phyloP scores from a whole-genome alignment of 768 basidiomycete species.

The Pleurotus tuber-regium region DNA sequence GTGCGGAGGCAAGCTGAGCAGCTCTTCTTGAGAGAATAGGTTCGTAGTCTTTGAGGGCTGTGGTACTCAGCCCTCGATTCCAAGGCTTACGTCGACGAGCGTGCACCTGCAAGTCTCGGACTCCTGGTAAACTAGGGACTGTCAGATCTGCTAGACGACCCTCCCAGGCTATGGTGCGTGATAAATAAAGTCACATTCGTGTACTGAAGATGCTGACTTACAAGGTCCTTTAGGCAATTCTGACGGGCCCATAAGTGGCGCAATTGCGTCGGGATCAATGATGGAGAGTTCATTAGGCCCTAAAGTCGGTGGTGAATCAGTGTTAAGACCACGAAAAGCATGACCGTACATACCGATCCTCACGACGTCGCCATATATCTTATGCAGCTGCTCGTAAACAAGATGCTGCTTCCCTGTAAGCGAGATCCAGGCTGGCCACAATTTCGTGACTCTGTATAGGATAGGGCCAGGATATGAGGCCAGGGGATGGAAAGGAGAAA shows the following conservation, averaged over 20 bases:
- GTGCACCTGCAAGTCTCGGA: slow-evolving; percentile 39
- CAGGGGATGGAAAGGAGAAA: slow-evolving; percentile 48
- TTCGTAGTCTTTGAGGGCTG: slow-evolving; percentile 47
- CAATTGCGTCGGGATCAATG: slow-evolving; percentile 39
- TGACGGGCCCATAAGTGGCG: slow-evolving; percentile 43
- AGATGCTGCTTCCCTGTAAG: slow-evolving; percentile 40
- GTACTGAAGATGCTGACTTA: too few species aligned
- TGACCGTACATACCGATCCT: slow-evolving; percentile 47
- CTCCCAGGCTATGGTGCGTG: slow-evolving; percentile 43
- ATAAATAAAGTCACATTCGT: not conserved
- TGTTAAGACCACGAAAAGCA: not conserved
- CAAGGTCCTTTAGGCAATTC: slow-evolving; percentile 60
- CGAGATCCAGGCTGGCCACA: slow-evolving; percentile 31
- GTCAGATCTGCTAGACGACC: slow-evolving; percentile 42
- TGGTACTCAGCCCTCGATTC: slow-evolving; percentile 46
- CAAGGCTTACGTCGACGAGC: slow-evolving; percentile 42
- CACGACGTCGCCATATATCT: slow-evolving; percentile 50
- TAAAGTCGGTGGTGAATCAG: slow-evolving; percentile 22
- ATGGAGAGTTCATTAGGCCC: slow-evolving; percentile 62
- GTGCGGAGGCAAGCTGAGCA: slow-evolving; percentile 36
- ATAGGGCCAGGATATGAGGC: slow-evolving; percentile 45
- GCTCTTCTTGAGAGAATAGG: slow-evolving; percentile 33
- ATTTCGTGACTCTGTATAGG: slow-evolving; percentile 35
- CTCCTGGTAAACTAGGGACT: slow-evolving; percentile 29
- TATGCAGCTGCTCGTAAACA: slow-evolving; percentile 42